Evolutionary conservation across 2,329 filamentous ascomycete genomes (phyloP).

Genomic region (Fusarium piperis): DNA sequence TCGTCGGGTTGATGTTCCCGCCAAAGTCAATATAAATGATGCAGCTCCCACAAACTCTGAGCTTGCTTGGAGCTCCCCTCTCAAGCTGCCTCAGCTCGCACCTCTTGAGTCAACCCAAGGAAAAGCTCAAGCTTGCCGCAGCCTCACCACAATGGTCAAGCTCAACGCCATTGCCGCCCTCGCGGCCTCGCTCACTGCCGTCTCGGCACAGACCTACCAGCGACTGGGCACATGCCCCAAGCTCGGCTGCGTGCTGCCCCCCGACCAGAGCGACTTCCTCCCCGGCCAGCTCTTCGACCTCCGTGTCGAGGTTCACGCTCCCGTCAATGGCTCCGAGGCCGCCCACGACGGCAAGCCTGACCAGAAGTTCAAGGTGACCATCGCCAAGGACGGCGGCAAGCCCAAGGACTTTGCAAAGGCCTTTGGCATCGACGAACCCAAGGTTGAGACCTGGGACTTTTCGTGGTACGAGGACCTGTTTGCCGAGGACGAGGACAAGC

Average conservation of each 20-base stretch:
- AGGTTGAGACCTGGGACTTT: conserved; percentile 84
- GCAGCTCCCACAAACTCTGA: conserved; percentile 18
- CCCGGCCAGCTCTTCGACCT: conserved; percentile 87
- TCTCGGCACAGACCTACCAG: conserved; percentile 67
- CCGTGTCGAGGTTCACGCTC: conserved; percentile 83
- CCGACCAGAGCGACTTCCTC: conserved; percentile 79
- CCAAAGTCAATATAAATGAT: conserved; percentile 35
- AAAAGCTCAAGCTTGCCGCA: neutral
- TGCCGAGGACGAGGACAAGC: conserved; percentile 73
- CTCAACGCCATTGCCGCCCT: conserved; percentile 48
- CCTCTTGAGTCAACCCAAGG: conserved; percentile 5
- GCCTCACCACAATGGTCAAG: conserved; percentile 46
- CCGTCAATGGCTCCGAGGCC: conserved; percentile 83
- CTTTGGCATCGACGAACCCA: conserved; percentile 76
- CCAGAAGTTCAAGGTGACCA: conserved; percentile 78
- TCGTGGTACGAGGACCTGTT: conserved; percentile 88
- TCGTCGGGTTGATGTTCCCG: neutral
- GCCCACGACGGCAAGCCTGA: conserved; percentile 75
- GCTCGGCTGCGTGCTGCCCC: conserved; percentile 68
- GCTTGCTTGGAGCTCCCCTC: conserved; percentile 10
- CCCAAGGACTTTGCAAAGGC: conserved; percentile 68
- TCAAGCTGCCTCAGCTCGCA: conserved; percentile 30
- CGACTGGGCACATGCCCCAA: conserved; percentile 67
- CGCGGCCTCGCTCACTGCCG: conserved; percentile 50
- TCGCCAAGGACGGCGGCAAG: conserved; percentile 69